phyloP scores from a whole-genome alignment of 1,284 basidiomycete genomes.

The Singerocomus rubriflavus region DNA sequence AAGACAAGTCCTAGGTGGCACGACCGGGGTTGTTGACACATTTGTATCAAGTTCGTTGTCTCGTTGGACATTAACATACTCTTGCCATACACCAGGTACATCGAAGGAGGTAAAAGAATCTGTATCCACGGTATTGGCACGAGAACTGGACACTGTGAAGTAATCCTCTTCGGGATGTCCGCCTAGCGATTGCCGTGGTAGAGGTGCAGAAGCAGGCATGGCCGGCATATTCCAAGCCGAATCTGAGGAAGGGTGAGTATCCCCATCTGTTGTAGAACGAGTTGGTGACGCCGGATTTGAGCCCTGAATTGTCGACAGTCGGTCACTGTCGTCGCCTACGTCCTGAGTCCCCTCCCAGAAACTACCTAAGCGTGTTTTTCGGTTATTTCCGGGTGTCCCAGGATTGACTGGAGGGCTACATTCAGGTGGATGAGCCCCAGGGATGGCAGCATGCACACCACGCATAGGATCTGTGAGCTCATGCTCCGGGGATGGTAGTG shows the following conservation, averaged over 20 bases:
- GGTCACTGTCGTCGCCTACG: conserved; percentile 37
- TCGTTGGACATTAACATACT: conserved; percentile 24
- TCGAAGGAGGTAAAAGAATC: conserved; percentile 14
- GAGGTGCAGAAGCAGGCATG: conserved; percentile 18
- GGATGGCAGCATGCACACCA: conserved; percentile 61
- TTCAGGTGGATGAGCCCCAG: conserved; percentile 53
- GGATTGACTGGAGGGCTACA: conserved; percentile 29
- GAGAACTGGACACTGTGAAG: conserved; percentile 29
- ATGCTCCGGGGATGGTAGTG: conserved; percentile 82
- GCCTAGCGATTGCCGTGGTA: conserved; percentile 25
- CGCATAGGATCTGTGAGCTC: conserved; percentile 86
- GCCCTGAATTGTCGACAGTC: conserved; percentile 26
- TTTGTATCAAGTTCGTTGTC: conserved; percentile 29
- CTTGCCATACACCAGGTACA: conserved; percentile 26
- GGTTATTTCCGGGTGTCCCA: conserved; percentile 47
- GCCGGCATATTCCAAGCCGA: conserved; percentile 8
- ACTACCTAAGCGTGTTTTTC: conserved; percentile 56
- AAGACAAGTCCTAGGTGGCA: conserved; percentile 50
- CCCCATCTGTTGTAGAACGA: conserved; percentile 8
- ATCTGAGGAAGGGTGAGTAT: conserved; percentile 10
- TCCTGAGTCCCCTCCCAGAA: conserved; percentile 70
- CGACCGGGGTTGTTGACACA: conserved; percentile 37
- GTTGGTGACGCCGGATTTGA: conserved; percentile 28
- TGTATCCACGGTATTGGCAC: conserved; percentile 24
- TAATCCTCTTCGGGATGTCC: conserved; percentile 32